Conservation (phyloP, 225 moss, liverwort and hornwort genomes). For the Climacium dendroides region DNA sequence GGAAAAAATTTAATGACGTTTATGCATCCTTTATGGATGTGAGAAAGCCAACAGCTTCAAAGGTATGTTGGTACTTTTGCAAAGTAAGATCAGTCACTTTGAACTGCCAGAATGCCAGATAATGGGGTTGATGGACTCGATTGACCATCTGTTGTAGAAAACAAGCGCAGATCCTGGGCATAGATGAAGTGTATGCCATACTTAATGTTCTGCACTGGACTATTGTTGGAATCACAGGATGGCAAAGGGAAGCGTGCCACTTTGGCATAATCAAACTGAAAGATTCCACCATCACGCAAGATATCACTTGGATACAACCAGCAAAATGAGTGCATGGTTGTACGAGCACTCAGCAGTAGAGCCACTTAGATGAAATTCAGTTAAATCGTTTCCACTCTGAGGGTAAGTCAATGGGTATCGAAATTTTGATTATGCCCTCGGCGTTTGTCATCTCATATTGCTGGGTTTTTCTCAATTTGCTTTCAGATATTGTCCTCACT, state of each 20-base stretch:
- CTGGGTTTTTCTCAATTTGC: background rate
- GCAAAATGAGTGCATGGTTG: background rate
- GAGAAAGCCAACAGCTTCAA: constrained; percentile 41
- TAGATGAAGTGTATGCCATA: background rate
- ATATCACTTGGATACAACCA: background rate
- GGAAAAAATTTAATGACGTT: constrained; percentile 50
- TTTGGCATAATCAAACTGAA: constrained; percentile 38
- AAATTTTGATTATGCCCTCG: background rate
- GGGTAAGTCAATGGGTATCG: background rate
- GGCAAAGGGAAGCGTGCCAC: constrained; percentile 88
- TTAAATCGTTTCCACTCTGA: background rate
- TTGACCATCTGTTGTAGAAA: background rate
- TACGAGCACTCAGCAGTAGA: background rate
- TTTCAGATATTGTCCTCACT: background rate
- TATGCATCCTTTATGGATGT: constrained; percentile 72
- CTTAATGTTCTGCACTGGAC: background rate
- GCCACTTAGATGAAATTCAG: background rate
- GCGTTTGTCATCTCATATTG: background rate
- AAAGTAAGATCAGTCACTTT: background rate
- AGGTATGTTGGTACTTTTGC: constrained; percentile 6
- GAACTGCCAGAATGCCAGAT: background rate
- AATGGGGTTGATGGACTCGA: background rate
- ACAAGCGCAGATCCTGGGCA: background rate
- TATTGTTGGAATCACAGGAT: constrained; percentile 35
- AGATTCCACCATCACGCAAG: background rate